phyloP scores from a whole-genome alignment of 2,329 filamentous ascomycete species.

The Lachnellula cervina region DNA sequence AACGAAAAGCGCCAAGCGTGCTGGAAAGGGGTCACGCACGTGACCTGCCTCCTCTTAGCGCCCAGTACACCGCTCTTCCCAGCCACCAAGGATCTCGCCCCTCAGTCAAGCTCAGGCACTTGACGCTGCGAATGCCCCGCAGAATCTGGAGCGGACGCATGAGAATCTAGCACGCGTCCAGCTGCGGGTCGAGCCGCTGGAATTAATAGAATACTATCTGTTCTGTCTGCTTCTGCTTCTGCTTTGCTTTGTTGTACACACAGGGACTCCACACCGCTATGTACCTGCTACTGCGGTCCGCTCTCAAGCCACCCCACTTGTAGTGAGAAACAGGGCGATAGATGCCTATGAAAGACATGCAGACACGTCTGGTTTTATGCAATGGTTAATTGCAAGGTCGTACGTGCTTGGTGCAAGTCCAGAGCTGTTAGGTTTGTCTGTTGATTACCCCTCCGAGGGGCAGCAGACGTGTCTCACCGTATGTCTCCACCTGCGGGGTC shows the following conservation, averaged over 20 bases:
- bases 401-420: not conserved
- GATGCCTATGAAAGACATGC: not conserved
- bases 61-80: conserved; percentile 20
- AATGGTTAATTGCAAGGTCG: not conserved
- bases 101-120: conserved; percentile 3
- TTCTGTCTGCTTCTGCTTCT: too few species aligned
- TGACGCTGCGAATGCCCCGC: conserved; percentile 8
- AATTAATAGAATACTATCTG: not conserved
- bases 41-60: not conserved
- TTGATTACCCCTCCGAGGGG: not conserved
- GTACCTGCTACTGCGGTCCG: not conserved
- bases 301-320: not conserved
- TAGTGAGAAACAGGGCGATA: not conserved
- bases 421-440: not conserved
- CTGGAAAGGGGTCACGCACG: not conserved
- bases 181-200: conserved; percentile 25
- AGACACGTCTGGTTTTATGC: not conserved
- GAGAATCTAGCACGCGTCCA: conserved; percentile 21
- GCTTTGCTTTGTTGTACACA: conserved; percentile 21
- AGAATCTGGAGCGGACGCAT: conserved; percentile 14
- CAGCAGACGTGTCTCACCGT: conserved; percentile 13
- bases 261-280: conserved; percentile 21
- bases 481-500: conserved; percentile 7
- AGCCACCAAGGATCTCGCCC: not conserved
- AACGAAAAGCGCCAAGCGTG: not conserved